Evolutionary conservation across 2,329 filamentous ascomycete species (phyloP).

Genomic region (Emmonsiellopsis sp.): DNA sequence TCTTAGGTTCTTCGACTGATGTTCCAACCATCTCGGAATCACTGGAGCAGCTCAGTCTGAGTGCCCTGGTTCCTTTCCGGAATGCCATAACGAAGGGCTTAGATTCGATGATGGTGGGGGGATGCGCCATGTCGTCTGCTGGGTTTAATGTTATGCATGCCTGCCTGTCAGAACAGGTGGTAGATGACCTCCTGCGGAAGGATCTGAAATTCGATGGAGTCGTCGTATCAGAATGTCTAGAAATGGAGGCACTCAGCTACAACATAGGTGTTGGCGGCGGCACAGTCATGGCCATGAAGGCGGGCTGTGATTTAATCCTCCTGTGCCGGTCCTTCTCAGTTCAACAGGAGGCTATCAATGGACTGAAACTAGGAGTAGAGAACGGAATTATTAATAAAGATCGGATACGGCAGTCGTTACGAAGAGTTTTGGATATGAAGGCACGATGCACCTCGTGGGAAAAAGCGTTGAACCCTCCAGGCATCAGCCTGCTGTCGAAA

Average conservation of each 20-base stretch:
- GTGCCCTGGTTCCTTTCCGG: slow-evolving; percentile 80
- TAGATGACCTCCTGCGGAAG: slow-evolving; percentile 78
- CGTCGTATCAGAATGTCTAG: slow-evolving; percentile 87
- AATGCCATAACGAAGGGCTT: slow-evolving; percentile 80
- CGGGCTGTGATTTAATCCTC: slow-evolving; percentile 84
- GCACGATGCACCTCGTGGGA: slow-evolving; percentile 80
- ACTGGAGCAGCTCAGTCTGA: slow-evolving; percentile 83
- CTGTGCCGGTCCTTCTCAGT: slow-evolving; percentile 80
- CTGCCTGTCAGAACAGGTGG: slow-evolving; percentile 84
- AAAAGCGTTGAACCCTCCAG: slow-evolving; percentile 78
- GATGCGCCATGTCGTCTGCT: slow-evolving; percentile 82
- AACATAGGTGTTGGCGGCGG: slow-evolving; percentile 96
- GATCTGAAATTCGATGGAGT: slow-evolving; percentile 87
- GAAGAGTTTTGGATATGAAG: slow-evolving; percentile 71
- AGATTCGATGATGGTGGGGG: slow-evolving; percentile 92
- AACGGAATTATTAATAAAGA: slow-evolving; percentile 79
- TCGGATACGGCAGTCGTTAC: slow-evolving; percentile 69
- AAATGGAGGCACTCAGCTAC: slow-evolving; percentile 92
- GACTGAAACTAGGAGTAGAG: slow-evolving; percentile 78
- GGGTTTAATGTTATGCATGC: slow-evolving; percentile 94
- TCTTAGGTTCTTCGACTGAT: slow-evolving; percentile 79
- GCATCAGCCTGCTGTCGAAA: slow-evolving; percentile 64
- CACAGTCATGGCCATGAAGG: slow-evolving; percentile 94
- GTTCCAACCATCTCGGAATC: slow-evolving; percentile 95
- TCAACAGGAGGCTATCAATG: slow-evolving; percentile 84